Conservation (phyloP, 2,329 filamentous ascomycete species). For the Aureobasidium mangrovei region DNA sequence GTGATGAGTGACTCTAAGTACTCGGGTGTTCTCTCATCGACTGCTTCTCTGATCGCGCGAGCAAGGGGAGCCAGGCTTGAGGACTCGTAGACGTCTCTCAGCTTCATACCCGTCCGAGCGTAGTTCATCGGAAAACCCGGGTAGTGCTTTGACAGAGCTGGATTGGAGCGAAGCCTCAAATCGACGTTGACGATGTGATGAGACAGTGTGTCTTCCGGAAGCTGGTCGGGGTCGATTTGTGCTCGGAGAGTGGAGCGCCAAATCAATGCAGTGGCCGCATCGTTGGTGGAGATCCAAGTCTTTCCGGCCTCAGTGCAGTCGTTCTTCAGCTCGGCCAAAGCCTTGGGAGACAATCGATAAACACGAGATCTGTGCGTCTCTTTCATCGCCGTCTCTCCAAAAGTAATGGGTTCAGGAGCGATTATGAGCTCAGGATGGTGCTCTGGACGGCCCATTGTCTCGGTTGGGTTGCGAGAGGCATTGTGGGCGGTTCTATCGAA, state of each 20-base stretch:
- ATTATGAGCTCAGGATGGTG: background rate
- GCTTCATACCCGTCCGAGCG: background rate
- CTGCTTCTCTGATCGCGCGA: background rate
- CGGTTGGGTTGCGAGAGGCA: background rate
- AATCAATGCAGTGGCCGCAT: background rate
- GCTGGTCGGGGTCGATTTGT: background rate
- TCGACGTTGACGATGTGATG: slow-evolving; percentile 5
- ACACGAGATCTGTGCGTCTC: background rate
- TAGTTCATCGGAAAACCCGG: background rate
- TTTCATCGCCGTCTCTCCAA: background rate
- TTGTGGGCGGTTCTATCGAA: background rate
- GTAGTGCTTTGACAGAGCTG: background rate
- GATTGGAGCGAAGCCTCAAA: background rate
- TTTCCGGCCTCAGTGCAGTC: background rate
- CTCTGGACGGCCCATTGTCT: background rate
- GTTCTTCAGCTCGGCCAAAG: background rate
- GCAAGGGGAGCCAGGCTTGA: background rate
- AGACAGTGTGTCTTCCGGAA: background rate
- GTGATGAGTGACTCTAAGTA: background rate
- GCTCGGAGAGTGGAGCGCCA: background rate
- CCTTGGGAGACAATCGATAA: background rate
- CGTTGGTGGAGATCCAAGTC: background rate
- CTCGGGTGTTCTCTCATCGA: background rate
- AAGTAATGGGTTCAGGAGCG: background rate
- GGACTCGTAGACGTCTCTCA: background rate